Evolutionary conservation across 108 stramenopile species (phyloP).

Genomic region (Cyclostephanos tholiformis): DNA sequence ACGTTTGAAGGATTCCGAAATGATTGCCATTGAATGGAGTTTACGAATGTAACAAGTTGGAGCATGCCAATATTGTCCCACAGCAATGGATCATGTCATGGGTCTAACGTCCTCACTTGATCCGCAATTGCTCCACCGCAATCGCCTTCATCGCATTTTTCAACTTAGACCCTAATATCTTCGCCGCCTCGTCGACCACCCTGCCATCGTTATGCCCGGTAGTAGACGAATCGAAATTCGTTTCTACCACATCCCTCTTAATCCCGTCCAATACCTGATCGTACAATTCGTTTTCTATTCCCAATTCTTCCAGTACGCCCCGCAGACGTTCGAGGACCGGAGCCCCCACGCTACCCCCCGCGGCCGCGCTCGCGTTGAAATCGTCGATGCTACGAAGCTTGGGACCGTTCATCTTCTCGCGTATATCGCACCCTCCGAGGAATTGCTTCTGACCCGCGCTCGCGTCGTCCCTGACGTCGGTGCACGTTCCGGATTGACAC

Average conservation of each 20-base stretch:
- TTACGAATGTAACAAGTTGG: background rate
- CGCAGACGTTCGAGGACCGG: constrained; percentile 73
- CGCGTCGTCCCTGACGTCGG: constrained; percentile 67
- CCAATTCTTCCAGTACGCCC: constrained; percentile 68
- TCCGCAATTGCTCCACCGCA: constrained; percentile 79
- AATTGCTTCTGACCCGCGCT: constrained; percentile 62
- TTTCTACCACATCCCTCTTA: constrained; percentile 57
- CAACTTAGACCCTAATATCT: constrained; percentile 66
- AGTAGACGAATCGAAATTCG: constrained; percentile 23
- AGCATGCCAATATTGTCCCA: background rate
- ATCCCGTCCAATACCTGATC: constrained; percentile 84
- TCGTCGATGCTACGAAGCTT: constrained; percentile 84
- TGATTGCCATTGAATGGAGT: too few species aligned
- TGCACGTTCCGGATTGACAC: constrained; percentile 75
- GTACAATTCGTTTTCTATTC: constrained; percentile 81
- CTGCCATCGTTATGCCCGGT: constrained; percentile 48
- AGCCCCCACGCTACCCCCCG: constrained; percentile 78
- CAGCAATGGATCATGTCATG: background rate
- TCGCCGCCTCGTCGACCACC: constrained; percentile 62
- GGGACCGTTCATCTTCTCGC: constrained; percentile 54
- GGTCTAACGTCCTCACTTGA: constrained; percentile 45
- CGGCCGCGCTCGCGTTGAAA: constrained; percentile 76
- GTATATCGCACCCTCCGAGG: constrained; percentile 83
- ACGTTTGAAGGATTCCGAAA: too few species aligned
- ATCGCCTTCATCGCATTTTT: constrained; percentile 76